Evolutionary conservation across 768 basidiomycete species (phyloP), one percentile per base, ranked within the genome.

Genomic region (Imleria badia): DNA sequence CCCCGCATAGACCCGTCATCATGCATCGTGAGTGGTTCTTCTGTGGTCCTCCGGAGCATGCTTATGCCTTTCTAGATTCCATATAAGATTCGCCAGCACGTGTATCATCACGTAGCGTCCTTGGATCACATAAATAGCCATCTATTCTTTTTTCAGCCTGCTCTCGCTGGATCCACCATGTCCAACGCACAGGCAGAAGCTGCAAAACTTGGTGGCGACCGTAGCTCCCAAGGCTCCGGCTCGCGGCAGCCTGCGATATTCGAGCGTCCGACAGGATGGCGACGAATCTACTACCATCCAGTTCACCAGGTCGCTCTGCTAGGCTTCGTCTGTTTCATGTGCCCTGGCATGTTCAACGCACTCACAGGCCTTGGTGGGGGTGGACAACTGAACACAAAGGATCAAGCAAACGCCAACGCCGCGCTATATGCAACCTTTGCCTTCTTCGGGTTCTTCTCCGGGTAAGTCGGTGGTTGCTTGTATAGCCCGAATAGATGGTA

Each of bases 351-450:
- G 52, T 91, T 89, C 73, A 93, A 91, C 63, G 84, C 89, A 0
- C 74, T 91, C 63, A 86, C 82, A 51, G 89, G 91, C 33, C 77
- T 94, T 42, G 91, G 92, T 5, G 90, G 80, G 41, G 90, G 88
- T 40, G 91, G 91, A 1, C 87, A 88, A 69, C 64, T 89, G 40
- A 84, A 88, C 61, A 49, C 79, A 5, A 76, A 73, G 3, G 87
- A 82, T 10, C 80, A 78, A 64, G 85, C 88, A 11, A 89, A 91
- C 62, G 78, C 87, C 4, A 89, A 82, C 60, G 73, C 83, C 1
- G 81, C 85, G 1, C 67, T 90, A 6, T 91, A 92, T 57, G 68
- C 82, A 1, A 81, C 79, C 9, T 85, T 86, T 62, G 81, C 84
- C 19, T 72, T 80, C 60, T 76, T 76, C 5, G 82, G 80, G 4